A percentile compares a stretch with the other conserved stretches of the same genome.
Evolutionary conservation across 2,329 filamentous ascomycete genomes (phyloP).

Genomic region (Xylaria sp.): DNA sequence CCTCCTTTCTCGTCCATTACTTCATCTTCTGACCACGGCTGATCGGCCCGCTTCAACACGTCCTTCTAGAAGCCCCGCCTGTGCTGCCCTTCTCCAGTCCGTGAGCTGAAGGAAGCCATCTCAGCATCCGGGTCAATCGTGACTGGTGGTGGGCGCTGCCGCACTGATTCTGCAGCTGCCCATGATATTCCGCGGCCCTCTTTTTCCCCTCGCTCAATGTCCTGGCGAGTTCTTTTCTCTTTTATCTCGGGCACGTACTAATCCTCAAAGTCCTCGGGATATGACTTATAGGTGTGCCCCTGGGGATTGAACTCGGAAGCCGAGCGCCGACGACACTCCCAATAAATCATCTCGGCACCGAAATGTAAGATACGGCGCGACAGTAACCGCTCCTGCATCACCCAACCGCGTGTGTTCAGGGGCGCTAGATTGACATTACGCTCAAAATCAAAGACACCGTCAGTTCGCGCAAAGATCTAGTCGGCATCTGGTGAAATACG

Average conservation of each 20-base stretch:
- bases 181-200: neutral
- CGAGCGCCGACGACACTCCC: neutral
- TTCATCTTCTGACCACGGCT: neutral
- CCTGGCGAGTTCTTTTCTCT: neutral
- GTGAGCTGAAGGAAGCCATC: neutral
- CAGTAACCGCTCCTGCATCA: constrained; percentile 3
- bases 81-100: neutral
- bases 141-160: neutral
- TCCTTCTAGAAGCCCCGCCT: neutral
- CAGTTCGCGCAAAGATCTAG: constrained; percentile 8
- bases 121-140: neutral
- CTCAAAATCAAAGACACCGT: constrained; percentile 8
- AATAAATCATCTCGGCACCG: neutral
- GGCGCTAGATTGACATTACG: constrained; percentile 1
- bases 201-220: neutral
- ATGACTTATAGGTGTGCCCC: neutral
- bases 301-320: neutral
- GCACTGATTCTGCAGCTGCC: neutral
- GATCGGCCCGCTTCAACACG: neutral
- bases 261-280: neutral
- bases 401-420: constrained; percentile 6
- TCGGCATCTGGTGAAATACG: neutral
- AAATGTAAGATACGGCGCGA: neutral
- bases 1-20: neutral
- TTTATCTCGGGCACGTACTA: neutral